These are phyloP conservation scores for Calonectria fujianensis DNA, from an alignment of 2,329 filamentous ascomycete species.

Conservation along the genomic window DNA sequence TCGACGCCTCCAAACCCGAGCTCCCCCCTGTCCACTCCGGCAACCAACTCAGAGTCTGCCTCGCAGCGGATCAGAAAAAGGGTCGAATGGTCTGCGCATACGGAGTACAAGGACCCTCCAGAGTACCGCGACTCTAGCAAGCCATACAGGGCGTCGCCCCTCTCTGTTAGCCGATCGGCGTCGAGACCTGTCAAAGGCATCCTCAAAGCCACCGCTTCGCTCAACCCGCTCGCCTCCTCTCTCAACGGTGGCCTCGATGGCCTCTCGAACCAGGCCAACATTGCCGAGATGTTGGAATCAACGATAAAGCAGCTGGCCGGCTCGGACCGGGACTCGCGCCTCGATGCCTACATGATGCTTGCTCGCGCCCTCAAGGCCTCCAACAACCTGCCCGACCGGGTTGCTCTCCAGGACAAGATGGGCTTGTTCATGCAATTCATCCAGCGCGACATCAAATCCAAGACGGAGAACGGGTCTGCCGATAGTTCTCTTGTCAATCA, in stretches of 20 bases:
- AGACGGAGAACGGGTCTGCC: slow-evolving; percentile 70
- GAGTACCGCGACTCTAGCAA: slow-evolving; percentile 64
- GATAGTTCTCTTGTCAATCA: slow-evolving; percentile 85
- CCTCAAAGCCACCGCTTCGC: slow-evolving; percentile 80
- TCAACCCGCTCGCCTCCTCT: slow-evolving; percentile 65
- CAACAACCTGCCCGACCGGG: slow-evolving; percentile 85
- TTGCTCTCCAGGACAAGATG: slow-evolving; percentile 85
- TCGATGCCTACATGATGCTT: slow-evolving; percentile 92
- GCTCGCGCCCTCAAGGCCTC: slow-evolving; percentile 86
- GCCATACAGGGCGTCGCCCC: slow-evolving; percentile 62
- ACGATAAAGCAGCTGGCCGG: slow-evolving; percentile 87
- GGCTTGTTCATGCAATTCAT: slow-evolving; percentile 87
- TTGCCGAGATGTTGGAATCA: slow-evolving; percentile 89
- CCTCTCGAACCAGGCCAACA: slow-evolving; percentile 68
- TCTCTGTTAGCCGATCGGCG: slow-evolving; percentile 63
- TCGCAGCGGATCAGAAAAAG: slow-evolving; percentile 70
- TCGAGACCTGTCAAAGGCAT: slow-evolving; percentile 79
- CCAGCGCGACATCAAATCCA: slow-evolving; percentile 83
- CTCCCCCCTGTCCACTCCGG: slow-evolving; percentile 65
- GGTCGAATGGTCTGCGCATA: slow-evolving; percentile 74
- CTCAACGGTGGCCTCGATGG: slow-evolving; percentile 65
- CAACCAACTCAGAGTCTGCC: slow-evolving; percentile 64
- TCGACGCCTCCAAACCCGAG: slow-evolving; percentile 72
- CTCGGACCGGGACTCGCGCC: slow-evolving; percentile 80
- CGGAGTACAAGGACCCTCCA: slow-evolving; percentile 74